Conservation (phyloP, 345 rosid species). For the Camelina hispida region DNA sequence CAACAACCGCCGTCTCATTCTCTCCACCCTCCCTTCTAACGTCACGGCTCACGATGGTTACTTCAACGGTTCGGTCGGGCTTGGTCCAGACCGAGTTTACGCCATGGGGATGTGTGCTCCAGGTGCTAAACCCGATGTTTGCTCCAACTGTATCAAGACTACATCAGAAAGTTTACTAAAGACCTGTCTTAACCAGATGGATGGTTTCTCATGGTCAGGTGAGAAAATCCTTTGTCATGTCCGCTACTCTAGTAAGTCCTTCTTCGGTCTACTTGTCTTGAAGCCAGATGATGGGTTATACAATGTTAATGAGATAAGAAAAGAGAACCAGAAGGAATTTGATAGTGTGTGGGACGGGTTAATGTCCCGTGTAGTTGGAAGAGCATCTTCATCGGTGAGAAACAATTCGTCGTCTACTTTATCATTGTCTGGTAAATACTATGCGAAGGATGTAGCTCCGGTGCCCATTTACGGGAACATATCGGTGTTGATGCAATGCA, state of each 20-base stretch:
- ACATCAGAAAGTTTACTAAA: conserved; percentile 13
- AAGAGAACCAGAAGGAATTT: neutral
- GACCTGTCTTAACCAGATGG: conserved; percentile 39
- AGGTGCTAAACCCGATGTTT: conserved; percentile 12
- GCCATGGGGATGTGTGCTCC: neutral
- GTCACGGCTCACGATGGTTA: neutral
- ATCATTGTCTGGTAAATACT: conserved; percentile 13
- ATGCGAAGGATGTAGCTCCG: conserved; percentile 16
- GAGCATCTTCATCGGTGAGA: too few species aligned
- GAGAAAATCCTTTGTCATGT: conserved; percentile 40
- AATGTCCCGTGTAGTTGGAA: neutral
- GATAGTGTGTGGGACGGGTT: conserved; percentile 28
- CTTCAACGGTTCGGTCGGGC: conserved; percentile 9
- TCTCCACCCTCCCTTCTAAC: conserved; percentile 35
- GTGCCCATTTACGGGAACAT: conserved; percentile 10
- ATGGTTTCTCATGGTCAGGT: conserved; percentile 47
- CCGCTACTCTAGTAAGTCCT: conserved; percentile 49
- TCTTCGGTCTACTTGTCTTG: conserved; percentile 16
- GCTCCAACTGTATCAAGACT: conserved; percentile 35
- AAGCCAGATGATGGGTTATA: too few species aligned
- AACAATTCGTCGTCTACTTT: neutral
- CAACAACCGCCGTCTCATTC: conserved; percentile 34
- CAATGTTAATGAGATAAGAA: too few species aligned
- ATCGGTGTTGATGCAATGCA: conserved; percentile 41
- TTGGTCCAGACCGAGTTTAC: neutral